Conservation (phyloP, 140 eudicot species). For the Stevia rebaudiana region DNA sequence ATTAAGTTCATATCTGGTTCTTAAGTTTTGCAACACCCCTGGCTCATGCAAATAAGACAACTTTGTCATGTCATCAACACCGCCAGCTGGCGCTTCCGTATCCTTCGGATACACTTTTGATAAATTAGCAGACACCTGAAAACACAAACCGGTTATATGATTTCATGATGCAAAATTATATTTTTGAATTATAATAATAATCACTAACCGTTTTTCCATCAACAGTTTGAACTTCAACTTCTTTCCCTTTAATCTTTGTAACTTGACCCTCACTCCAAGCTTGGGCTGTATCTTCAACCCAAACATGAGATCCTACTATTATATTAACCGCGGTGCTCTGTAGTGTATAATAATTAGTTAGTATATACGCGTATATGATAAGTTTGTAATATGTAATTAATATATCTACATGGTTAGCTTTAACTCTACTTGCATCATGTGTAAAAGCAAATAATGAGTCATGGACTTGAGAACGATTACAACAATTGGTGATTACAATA, state of each 20-base stretch:
- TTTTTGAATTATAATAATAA: background rate
- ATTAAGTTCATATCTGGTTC: conserved; percentile 84
- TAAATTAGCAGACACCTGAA: conserved; percentile 66
- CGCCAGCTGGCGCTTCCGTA: conserved; percentile 95
- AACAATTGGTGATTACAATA: background rate
- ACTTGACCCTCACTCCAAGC: conserved; percentile 91
- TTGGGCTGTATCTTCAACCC: conserved; percentile 69
- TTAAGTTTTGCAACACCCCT: conserved; percentile 81
- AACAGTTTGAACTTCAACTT: conserved; percentile 49
- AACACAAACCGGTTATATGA: conserved; percentile 3
- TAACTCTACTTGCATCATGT: background rate
- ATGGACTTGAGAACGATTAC: background rate
- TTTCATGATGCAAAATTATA: background rate
- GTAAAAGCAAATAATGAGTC: background rate
- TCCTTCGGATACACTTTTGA: conserved; percentile 85
- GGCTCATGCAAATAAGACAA: conserved; percentile 95
- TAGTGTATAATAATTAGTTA: conserved; percentile 18
- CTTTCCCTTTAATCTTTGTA: conserved; percentile 57
- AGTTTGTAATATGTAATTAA: background rate
- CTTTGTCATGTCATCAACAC: conserved; percentile 99
- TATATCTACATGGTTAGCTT: background rate
- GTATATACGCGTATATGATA: background rate
- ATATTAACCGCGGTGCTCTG: conserved; percentile 88
- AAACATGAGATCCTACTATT: conserved; percentile 81
- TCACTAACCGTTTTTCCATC: conserved; percentile 67